Evolutionary conservation across 164 flowering plant genomes (phyloP).

Genomic region (grape (Vitis vinifera)): ASM3070453v1 NC_081805.1:5794501-5795000

Average conservation of each 20-base stretch:
- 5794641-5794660: conserved; percentile 1
- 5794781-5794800: conserved; percentile 15
- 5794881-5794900: not conserved
- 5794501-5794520: conserved; percentile 54
- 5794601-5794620: not conserved
- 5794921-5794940: too few species aligned
- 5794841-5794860: too few species aligned
- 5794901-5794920: too few species aligned
- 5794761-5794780: conserved; percentile 44
- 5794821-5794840: too few species aligned
- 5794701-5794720: conserved; percentile 81
- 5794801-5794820: not conserved
- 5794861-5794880: too few species aligned
- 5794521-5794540: not conserved
- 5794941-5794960: too few species aligned
- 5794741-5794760: conserved; percentile 91
- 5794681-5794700: conserved; percentile 66
- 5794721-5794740: conserved; percentile 82
- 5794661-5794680: conserved; percentile 77
- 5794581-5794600: not conserved
- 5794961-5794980: too few species aligned
- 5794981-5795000: too few species aligned
- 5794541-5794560: not conserved
- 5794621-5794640: not conserved
- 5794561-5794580: conserved; percentile 1